Base-by-base conservation (phyloP, 2,329 filamentous ascomycete species). In the Trichoderma pleuroti region DNA sequence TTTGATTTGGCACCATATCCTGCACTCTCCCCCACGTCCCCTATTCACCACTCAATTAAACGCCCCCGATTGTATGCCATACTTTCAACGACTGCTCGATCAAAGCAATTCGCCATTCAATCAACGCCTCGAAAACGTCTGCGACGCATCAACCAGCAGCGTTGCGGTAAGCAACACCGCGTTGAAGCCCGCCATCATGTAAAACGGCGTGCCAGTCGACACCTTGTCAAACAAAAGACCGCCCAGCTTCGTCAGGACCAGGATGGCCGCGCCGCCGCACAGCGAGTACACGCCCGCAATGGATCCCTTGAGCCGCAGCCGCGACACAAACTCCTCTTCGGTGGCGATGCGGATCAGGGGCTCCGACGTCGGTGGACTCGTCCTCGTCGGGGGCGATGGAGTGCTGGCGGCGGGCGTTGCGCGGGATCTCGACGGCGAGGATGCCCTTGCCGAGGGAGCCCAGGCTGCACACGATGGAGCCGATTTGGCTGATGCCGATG, bases 241-340 rank as follows among this genome's bases (percentile, higher is more conserved):
- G 14, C 96, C 96, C 5, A 96, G 80, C 81, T 99, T 99, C 0
- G 96, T 98, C 18, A 99, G 86, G 6, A 98, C 81, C 68, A 99
- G 80, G 66, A 99, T 99, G 0, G 94, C 96, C 1, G 90, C 92
- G 16, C 95, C 96, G 12, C 96, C 96, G 70, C 92, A 94, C 73
- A 97, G 88, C 67, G 93, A 97, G 81, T 99, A 99, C 1, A 98
- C 91, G 2, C 96, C 96, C 0, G 96, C 95, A 74, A 99, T 96
- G 16, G 93, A 95, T 14, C 96, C 96, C 82, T 98, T 98, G 67
- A 98, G 87, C 34, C 85, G 82, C 46, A 89, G 85, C 16, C 87
- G 81, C 10, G 86, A 86, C 18, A 81, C 77, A 0, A 79, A 76
- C 39, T 81, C 77, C 28, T 78, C 75, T 16, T 77, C 76, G 8